Evolutionary conservation across 2,329 filamentous ascomycete species (phyloP), one percentile per base, ranked within the genome.

Genomic region (Aspergillus ustus): DNA sequence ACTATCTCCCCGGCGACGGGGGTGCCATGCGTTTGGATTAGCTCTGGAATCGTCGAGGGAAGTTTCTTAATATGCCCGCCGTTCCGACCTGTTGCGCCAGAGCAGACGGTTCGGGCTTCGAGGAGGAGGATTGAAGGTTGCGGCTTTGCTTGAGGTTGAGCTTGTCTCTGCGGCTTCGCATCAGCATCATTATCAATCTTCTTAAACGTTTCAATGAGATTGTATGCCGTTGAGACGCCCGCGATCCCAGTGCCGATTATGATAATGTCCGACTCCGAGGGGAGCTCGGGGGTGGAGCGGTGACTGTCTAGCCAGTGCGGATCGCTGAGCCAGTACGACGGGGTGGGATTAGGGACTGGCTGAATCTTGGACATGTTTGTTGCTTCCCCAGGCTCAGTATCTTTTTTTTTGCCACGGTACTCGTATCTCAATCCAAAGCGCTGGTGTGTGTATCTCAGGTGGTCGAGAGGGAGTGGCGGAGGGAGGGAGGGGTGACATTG

Each of bases 41-140:
- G 8, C 4, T 51, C 15, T 3, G 17, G n/a, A 11, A 49, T 46
- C 37, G 6, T 52, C 17, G 4, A 40, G 4, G 13, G 19, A 56
- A 68, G 79, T 78, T 66, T 81, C 81, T 29, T 78, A 73, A 15
- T 75, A 78, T 28, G 77, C 80, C 3, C 34, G 79, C 80, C 40
- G 25, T 54, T 54, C 4, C 40, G 40, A 11, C 52, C 52, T 4
- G 52, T 54, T 9, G 40, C 52, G 2, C 80, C 80, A 11, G 76
- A 81, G 59, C 78, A 81, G 0, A 72, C 70, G 20, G 73, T 69
- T 20, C 79, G 69, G 7, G 78, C 78, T 62, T 81, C 79, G 2
- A 81, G 65, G 22, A 81, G 72, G 1, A 75, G 68, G 15, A 80
- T 73, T 0, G 73, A 75, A 0, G 69, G 70, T 19, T 63, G 44